A percentile compares a stretch with the other conserved stretches of the same genome.
phyloP scores from a whole-genome alignment of 441 rosid species.

The Omphalea diandra region DNA sequence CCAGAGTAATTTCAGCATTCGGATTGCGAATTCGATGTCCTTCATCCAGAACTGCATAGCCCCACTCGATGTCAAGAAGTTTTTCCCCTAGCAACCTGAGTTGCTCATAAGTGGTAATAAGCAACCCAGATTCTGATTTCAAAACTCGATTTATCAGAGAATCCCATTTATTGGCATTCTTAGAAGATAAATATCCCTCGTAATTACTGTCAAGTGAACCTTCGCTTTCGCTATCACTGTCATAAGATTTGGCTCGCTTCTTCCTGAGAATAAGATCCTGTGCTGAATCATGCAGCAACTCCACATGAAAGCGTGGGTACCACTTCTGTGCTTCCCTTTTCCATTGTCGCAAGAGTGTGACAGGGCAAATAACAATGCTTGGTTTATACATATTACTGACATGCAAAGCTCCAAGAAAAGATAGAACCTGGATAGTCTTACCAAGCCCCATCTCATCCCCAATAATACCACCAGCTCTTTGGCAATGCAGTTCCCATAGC shows the following conservation, averaged over 20 bases:
- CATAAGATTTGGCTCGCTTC: constrained; percentile 47
- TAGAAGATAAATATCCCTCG: constrained; percentile 43
- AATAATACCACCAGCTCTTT: constrained; percentile 94
- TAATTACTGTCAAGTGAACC: constrained; percentile 60
- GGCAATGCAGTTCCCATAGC: constrained; percentile 99
- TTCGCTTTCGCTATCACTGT: constrained; percentile 78
- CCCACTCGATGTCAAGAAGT: constrained; percentile 90
- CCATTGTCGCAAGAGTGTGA: constrained; percentile 91
- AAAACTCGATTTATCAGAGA: constrained; percentile 72
- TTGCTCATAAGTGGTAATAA: constrained; percentile 93
- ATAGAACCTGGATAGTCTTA: constrained; percentile 87
- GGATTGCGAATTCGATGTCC: constrained; percentile 98
- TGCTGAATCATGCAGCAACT: constrained; percentile 91
- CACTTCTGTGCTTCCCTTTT: constrained; percentile 89
- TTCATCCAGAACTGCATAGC: constrained; percentile 92
- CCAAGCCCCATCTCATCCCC: constrained; percentile 99
- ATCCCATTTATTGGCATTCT: constrained; percentile 72
- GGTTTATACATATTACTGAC: constrained; percentile 88
- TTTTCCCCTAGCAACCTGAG: constrained; percentile 76
- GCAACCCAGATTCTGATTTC: constrained; percentile 75
- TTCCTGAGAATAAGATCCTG: constrained; percentile 49
- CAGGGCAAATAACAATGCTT: constrained; percentile 93
- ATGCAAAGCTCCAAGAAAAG: constrained; percentile 93
- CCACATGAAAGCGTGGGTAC: constrained; percentile 75
- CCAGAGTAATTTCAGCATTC: constrained; percentile 82